A percentile compares a stretch with the other conserved stretches of the same genome.
These are phyloP conservation scores for Yamadazyma triangularis DNA, from an alignment of 1,139 yeast genomes.

Conservation along the genomic window DNA sequence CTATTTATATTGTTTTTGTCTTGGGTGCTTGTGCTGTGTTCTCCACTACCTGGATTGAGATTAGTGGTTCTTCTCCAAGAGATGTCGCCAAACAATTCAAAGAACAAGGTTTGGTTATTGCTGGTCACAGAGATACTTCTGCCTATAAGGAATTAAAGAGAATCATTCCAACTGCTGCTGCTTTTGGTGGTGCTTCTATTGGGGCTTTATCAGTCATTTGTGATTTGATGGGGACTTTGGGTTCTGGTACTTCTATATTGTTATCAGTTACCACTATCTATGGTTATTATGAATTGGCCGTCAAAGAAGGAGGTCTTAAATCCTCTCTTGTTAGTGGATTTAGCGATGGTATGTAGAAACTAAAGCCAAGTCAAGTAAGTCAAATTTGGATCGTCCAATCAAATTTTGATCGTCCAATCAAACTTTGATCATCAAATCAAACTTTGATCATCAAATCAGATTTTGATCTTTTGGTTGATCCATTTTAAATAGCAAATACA, in stretches of 20 bases:
- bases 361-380: too few species aligned
- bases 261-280: conserved; percentile 96
- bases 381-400: too few species aligned
- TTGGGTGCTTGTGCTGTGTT: conserved; percentile 88
- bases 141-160: conserved; percentile 92
- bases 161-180: conserved; percentile 95
- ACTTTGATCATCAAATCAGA: too few species aligned
- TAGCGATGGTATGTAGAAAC: conserved; percentile 33
- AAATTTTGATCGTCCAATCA: too few species aligned
- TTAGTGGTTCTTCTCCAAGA: conserved; percentile 90
- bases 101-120: conserved; percentile 95
- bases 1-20: conserved; percentile 74
- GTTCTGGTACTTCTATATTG: conserved; percentile 92
- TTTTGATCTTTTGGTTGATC: too few species aligned
- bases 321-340: conserved; percentile 54
- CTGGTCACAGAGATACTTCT: conserved; percentile 91
- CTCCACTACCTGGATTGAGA: conserved; percentile 98
- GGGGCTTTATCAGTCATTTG: conserved; percentile 94
- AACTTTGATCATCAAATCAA: too few species aligned
- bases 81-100: conserved; percentile 97
- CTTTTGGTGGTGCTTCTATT: conserved; percentile 97
- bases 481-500: too few species aligned
- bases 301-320: conserved; percentile 87
- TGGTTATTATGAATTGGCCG: conserved; percentile 93
- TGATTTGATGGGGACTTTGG: conserved; percentile 90